A percentile compares a stretch with the other conserved stretches of the same genome.
Conservation (phyloP, 2,329 filamentous ascomycete genomes). For the Aspergillus quadricinctus region DNA sequence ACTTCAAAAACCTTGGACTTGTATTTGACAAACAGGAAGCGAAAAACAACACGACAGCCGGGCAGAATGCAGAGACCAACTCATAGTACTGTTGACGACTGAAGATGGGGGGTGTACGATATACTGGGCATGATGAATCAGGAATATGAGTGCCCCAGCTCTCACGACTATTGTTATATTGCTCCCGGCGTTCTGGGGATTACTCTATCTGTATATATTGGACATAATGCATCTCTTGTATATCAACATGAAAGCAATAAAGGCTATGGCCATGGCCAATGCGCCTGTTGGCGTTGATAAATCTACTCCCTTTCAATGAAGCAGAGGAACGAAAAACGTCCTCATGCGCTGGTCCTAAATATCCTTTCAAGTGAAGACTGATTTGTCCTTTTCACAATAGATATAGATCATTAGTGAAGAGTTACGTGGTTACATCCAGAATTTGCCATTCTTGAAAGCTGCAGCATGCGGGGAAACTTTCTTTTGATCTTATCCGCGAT, state of each 20-base stretch:
- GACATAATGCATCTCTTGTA: conserved; percentile 1
- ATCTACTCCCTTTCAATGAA: not conserved
- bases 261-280: not conserved
- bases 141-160: not conserved
- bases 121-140: conserved; percentile 2
- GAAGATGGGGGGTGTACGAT: not conserved
- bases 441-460: not conserved
- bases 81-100: conserved; percentile 1
- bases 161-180: not conserved
- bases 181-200: not conserved
- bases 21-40: conserved; percentile 44
- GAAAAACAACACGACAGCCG: conserved; percentile 7
- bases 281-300: not conserved
- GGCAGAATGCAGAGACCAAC: conserved; percentile 7
- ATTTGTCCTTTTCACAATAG: not conserved
- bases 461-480: conserved; percentile 16
- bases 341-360: not conserved
- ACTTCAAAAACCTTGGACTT: conserved; percentile 91
- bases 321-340: not conserved
- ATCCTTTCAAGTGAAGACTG: not conserved
- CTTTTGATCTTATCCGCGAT: not conserved
- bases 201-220: conserved; percentile 1
- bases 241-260: not conserved
- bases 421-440: not conserved
- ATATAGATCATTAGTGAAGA: not conserved